phyloP scores from a whole-genome alignment of 2,329 filamentous ascomycete species.

The Calonectria hawksworthii region DNA sequence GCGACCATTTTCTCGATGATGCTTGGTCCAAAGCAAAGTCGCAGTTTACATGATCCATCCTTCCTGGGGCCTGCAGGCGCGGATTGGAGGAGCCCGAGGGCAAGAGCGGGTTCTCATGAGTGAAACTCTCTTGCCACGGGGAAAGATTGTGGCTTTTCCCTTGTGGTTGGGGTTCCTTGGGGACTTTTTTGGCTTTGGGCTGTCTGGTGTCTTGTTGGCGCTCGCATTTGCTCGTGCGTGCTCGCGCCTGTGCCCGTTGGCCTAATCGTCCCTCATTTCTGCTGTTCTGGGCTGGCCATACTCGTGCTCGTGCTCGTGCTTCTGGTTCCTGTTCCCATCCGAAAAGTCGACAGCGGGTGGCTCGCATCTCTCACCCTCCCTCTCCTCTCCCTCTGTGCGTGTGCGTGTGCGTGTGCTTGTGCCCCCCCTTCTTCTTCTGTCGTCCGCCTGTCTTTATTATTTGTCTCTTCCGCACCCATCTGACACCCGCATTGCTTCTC shows the following conservation, averaged over 20 bases:
- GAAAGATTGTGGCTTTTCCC: constrained; percentile 14
- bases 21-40: constrained; percentile 55
- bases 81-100: constrained; percentile 39
- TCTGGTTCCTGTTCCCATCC: constrained; percentile 9
- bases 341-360: not conserved
- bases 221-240: constrained; percentile 27
- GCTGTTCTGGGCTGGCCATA: not conserved
- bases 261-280: not conserved
- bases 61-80: constrained; percentile 21
- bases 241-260: constrained; percentile 27
- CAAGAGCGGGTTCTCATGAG: constrained; percentile 39
- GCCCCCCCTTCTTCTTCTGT: constrained; percentile 17
- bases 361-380: not conserved
- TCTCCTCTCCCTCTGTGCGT: not conserved
- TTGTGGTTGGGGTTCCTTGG: constrained; percentile 12
- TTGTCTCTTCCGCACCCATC: constrained; percentile 3
- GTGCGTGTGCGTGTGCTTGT: constrained; percentile 28
- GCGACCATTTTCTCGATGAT: constrained; percentile 60
- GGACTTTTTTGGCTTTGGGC: constrained; percentile 5
- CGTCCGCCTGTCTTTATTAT: constrained; percentile 6
- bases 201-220: not conserved
- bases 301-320: constrained; percentile 25
- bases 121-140: constrained; percentile 40
- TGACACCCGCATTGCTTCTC: constrained; percentile 2
- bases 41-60: constrained; percentile 25